Evolutionary conservation across 345 rosid genomes (phyloP).

Genomic region (Durio zibethinus): DNA sequence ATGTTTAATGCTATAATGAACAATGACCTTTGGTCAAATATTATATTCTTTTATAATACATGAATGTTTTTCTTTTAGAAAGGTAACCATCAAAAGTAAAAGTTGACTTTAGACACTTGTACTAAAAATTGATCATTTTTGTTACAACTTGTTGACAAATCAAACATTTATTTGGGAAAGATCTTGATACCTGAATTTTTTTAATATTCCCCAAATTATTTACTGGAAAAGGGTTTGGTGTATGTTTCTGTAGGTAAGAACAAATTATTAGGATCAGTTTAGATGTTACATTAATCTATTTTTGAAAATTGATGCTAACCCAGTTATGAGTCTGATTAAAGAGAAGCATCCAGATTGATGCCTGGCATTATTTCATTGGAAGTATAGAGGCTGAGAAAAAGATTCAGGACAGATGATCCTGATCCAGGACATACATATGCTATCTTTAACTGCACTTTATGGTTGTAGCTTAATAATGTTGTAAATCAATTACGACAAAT

Average conservation of each 20-base stretch:
- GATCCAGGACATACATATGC: not conserved
- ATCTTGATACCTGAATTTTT: not conserved
- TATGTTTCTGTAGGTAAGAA: not conserved
- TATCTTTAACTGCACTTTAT: not conserved
- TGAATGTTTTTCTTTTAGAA: not conserved
- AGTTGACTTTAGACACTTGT: not conserved
- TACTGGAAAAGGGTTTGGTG: not conserved
- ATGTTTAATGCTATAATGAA: not conserved
- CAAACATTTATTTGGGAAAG: not conserved
- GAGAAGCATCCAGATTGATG: not conserved
- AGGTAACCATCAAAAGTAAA: not conserved
- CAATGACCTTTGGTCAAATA: not conserved
- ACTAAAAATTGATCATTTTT: not conserved
- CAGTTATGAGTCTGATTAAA: not conserved
- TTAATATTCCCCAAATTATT: not conserved
- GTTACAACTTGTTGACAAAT: not conserved
- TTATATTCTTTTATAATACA: not conserved
- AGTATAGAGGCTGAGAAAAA: not conserved
- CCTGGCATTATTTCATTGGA: not conserved
- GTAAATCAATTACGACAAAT: constrained; percentile 49
- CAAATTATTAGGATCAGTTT: not conserved
- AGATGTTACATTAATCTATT: not conserved
- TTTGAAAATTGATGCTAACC: not conserved
- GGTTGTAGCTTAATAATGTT: constrained; percentile 58
- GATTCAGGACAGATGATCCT: not conserved